phyloP scores from a whole-genome alignment of 208 protist genomes.

The Leishmania gerbilli region DNA sequence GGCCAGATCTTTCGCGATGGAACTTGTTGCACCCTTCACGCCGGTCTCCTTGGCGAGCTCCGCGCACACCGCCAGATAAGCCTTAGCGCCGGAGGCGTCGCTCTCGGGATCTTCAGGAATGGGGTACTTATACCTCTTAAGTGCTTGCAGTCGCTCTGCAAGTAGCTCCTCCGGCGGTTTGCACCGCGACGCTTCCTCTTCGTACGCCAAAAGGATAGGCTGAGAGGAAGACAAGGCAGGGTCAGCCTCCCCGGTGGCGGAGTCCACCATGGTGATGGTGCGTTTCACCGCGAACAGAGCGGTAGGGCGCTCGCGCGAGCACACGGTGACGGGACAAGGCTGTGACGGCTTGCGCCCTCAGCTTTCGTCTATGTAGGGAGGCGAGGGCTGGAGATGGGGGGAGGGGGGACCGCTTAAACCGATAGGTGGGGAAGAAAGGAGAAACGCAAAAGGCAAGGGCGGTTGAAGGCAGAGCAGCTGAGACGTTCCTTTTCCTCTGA shows the following conservation, averaged over 20 bases:
- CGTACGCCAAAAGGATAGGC: slow-evolving; percentile 50
- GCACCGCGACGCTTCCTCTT: slow-evolving; percentile 51
- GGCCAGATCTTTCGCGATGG: slow-evolving; percentile 59
- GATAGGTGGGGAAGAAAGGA: background rate
- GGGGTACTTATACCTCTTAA: slow-evolving; percentile 60
- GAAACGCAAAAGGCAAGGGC: background rate
- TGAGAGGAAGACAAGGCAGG: slow-evolving; percentile 26
- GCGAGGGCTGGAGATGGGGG: background rate
- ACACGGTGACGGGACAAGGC: background rate
- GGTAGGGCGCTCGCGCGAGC: background rate
- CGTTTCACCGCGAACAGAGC: background rate
- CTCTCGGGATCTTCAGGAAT: slow-evolving; percentile 56
- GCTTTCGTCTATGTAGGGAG: background rate
- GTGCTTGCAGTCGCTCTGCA: slow-evolving; percentile 53
- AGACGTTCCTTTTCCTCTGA: background rate
- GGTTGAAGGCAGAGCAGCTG: background rate
- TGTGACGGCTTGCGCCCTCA: background rate
- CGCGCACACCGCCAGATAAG: slow-evolving; percentile 65
- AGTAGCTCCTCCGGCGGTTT: slow-evolving; percentile 77
- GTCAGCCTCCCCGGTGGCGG: background rate
- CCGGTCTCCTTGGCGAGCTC: slow-evolving; percentile 54
- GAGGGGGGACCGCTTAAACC: background rate
- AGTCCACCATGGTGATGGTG: slow-evolving; percentile 7
- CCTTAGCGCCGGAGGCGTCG: slow-evolving; percentile 65
- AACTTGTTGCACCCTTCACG: slow-evolving; percentile 78